Percentiles rank a stretch among this genome's conserved stretches.
phyloP scores from a whole-genome alignment of 495 filamentous ascomycete species.

The Podospora pseudocomata region DNA sequence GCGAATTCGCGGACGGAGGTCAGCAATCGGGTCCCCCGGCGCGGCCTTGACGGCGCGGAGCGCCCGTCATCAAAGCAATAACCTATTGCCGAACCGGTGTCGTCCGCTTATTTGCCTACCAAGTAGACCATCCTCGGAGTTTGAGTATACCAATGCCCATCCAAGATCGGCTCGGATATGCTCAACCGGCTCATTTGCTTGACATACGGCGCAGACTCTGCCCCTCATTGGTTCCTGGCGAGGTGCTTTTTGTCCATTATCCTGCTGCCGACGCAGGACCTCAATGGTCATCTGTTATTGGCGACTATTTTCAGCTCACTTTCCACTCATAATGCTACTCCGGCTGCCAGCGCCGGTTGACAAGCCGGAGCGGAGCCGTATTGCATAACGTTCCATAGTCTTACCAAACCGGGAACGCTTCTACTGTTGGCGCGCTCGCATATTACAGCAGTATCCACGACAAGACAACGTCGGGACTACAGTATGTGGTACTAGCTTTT shows the following conservation, averaged over 20 bases:
- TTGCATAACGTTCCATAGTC: constrained; percentile 9
- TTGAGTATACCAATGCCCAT: neutral
- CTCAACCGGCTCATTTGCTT: neutral
- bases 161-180: neutral
- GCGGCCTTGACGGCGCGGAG: neutral
- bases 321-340: constrained; percentile 15
- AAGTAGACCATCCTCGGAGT: neutral
- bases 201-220: neutral
- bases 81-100: neutral
- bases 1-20: neutral
- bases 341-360: constrained; percentile 16
- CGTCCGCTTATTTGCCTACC: neutral
- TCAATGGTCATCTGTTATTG: neutral
- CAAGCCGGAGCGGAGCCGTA: constrained; percentile 17
- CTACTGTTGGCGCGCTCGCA: constrained; percentile 2
- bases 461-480: neutral
- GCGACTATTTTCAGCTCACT: constrained; percentile 17
- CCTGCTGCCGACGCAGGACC: constrained; percentile 4
- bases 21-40: neutral
- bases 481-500: constrained; percentile 8
- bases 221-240: neutral
- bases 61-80: neutral
- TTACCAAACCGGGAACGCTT: neutral
- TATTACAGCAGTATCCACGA: neutral
- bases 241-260: neutral